Conservation (phyloP, 208 protist genomes). For the Trypanosoma avium region DNA sequence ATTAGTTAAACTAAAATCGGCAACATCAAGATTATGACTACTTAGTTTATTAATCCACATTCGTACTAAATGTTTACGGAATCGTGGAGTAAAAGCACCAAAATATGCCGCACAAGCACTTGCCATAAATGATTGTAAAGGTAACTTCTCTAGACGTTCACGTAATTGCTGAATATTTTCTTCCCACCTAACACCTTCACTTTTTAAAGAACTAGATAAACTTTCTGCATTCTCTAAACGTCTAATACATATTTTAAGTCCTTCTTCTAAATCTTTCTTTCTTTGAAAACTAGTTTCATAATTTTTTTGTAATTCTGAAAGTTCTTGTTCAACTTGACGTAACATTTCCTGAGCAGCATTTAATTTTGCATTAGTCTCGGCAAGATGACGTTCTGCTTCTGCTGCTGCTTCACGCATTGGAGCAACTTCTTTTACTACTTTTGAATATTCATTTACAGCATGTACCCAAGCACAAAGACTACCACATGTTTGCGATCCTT, state of each 20-base stretch:
- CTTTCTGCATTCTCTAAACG: conserved; percentile 94
- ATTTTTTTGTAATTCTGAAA: conserved; percentile 85
- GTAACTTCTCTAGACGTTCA: conserved; percentile 68
- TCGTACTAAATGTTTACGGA: conserved; percentile 85
- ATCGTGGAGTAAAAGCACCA: conserved; percentile 93
- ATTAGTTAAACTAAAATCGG: conserved; percentile 49
- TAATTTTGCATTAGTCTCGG: conserved; percentile 88
- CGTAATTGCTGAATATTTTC: conserved; percentile 86
- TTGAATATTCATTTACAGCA: conserved; percentile 95
- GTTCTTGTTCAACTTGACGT: conserved; percentile 89
- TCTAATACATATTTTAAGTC: conserved; percentile 81
- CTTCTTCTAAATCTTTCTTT: conserved; percentile 90
- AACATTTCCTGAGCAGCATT: conserved; percentile 87
- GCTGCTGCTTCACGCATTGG: conserved; percentile 93
- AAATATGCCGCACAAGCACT: conserved; percentile 95
- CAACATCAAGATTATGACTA: conserved; percentile 57
- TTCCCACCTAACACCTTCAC: conserved; percentile 94
- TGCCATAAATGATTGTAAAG: conserved; percentile 94
- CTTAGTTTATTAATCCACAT: conserved; percentile 70
- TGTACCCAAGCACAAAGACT: conserved; percentile 96
- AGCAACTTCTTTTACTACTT: conserved; percentile 95
- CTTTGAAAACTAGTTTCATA: conserved; percentile 86
- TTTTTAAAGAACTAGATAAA: conserved; percentile 92
- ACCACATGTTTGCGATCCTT: conserved; percentile 94
- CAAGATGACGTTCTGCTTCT: conserved; percentile 88